These are phyloP conservation scores for Puccinia novopanici DNA, from an alignment of 1,284 basidiomycete genomes.

Conservation along the genomic window DNA sequence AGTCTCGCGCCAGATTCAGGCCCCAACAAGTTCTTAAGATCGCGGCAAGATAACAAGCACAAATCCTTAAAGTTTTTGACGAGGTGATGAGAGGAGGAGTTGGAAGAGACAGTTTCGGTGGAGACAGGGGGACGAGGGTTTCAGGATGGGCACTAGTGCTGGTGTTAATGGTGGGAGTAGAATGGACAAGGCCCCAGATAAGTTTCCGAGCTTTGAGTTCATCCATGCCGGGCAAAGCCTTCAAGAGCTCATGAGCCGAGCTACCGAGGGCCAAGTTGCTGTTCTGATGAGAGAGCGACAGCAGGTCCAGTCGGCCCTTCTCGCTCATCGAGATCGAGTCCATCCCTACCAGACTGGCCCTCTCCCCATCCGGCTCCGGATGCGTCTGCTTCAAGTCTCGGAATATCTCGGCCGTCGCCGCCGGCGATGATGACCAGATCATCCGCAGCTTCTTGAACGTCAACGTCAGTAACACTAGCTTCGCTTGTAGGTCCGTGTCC, in stretches of 20 bases:
- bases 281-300: constrained; percentile 28
- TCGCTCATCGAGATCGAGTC: constrained; percentile 61
- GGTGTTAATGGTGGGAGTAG: not conserved
- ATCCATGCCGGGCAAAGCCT: constrained; percentile 46
- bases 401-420: constrained; percentile 88
- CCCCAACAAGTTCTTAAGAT: constrained; percentile 42
- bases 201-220: constrained; percentile 32
- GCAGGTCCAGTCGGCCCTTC: constrained; percentile 52
- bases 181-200: constrained; percentile 5
- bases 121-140: too few species aligned
- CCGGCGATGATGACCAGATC: constrained; percentile 95
- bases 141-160: not conserved
- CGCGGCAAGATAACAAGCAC: constrained; percentile 34
- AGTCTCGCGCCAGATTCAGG: constrained; percentile 37
- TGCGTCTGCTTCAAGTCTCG: constrained; percentile 84
- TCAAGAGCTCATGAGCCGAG: constrained; percentile 45
- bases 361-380: constrained; percentile 75
- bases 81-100: not conserved
- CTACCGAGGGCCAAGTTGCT: constrained; percentile 5
- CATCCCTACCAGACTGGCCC: constrained; percentile 76
- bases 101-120: not conserved
- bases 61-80: constrained; percentile 40
- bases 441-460: constrained; percentile 87
- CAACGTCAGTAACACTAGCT: constrained; percentile 83
- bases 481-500: constrained; percentile 64